Base-by-base conservation (phyloP, 1,139 yeast species). In the Yamadazyma conglobata region DNA sequence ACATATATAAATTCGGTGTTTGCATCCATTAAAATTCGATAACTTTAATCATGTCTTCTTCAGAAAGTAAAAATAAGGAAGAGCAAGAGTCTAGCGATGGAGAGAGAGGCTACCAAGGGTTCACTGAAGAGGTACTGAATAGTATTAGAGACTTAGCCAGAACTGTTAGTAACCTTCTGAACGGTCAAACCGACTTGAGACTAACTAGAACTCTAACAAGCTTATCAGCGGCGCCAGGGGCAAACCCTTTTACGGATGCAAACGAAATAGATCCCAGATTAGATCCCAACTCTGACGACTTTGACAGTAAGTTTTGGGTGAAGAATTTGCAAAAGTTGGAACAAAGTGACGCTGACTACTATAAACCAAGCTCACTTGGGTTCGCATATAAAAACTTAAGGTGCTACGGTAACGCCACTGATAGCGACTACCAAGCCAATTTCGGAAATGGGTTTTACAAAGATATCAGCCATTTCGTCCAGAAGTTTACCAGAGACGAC, bases 371-470 rank as follows among this genome's bases (percentile, higher is more conserved):
- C 24, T 63, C 73, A n/a, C 57, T 84, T 33, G 94, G 95, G 10
- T 64, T 87, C 22, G 70, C 83, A 4, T 86, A 79, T 66, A 70
- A 73, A 37, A 60, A 84, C 44, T 58, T 87, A 42, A 58, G 83
- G 33, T 91, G 89, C 2, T 73, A 66, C 40, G 96, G 95, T 37
- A 70, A 71, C 35, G 88, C 91, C 8, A 65, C 80, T 3, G 93
- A 81, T 47, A 73, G 88, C 2, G 91, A 83, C 48, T 87, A 80
- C 56, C 95, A 85, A 54, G 63, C 82, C 15, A 84, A 88, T 2
- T 79, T 83, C 7, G 51, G 69, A 15, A 85, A 82, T 48, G 61
- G 70, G 7, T 9, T 58, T 61, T 21, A 50, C 28, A 26, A 58
- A 52, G 33, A 30, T 26, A 10, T 39, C 39, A 9, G 30, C 27